Conservation (phyloP, 345 rosid species). For the Eucalyptus polybractea region DNA sequence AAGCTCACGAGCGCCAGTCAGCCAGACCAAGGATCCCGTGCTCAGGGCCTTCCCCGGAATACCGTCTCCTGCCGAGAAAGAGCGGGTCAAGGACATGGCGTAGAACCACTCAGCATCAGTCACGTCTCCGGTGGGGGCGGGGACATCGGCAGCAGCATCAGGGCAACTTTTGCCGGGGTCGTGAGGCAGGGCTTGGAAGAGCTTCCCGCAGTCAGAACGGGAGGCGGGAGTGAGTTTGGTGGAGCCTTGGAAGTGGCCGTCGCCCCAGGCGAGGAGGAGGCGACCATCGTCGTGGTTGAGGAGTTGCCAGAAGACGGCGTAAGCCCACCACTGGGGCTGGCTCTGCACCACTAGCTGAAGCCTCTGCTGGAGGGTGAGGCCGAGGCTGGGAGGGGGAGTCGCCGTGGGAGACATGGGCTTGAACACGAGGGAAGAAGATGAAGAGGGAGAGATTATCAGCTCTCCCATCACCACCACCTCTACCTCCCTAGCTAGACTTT, state of each 20-base stretch:
- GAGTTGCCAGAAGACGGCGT: slow-evolving; percentile 56
- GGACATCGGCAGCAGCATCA: background rate
- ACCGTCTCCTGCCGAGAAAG: slow-evolving; percentile 40
- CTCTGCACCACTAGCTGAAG: slow-evolving; percentile 34
- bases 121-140: slow-evolving; percentile 13
- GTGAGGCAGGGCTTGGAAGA: slow-evolving; percentile 19
- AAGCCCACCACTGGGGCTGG: slow-evolving; percentile 46
- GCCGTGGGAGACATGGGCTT: background rate
- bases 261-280: slow-evolving; percentile 43
- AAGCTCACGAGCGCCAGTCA: slow-evolving; percentile 36
- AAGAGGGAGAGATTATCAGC: slow-evolving; percentile 33
- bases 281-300: slow-evolving; percentile 27
- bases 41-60: slow-evolving; percentile 29
- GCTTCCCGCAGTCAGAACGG: slow-evolving; percentile 10
- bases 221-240: background rate
- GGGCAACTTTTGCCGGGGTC: slow-evolving; percentile 5
- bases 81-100: slow-evolving; percentile 37
- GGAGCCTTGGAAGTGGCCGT: slow-evolving; percentile 47
- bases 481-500: background rate
- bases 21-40: slow-evolving; percentile 49
- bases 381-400: slow-evolving; percentile 21
- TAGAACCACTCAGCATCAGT: slow-evolving; percentile 57
- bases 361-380: slow-evolving; percentile 33
- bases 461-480: slow-evolving; percentile 21
- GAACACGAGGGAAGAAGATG: slow-evolving; percentile 33